phyloP scores from a whole-genome alignment of 2,329 filamentous ascomycete species.

The Incumbomyces lentus region DNA sequence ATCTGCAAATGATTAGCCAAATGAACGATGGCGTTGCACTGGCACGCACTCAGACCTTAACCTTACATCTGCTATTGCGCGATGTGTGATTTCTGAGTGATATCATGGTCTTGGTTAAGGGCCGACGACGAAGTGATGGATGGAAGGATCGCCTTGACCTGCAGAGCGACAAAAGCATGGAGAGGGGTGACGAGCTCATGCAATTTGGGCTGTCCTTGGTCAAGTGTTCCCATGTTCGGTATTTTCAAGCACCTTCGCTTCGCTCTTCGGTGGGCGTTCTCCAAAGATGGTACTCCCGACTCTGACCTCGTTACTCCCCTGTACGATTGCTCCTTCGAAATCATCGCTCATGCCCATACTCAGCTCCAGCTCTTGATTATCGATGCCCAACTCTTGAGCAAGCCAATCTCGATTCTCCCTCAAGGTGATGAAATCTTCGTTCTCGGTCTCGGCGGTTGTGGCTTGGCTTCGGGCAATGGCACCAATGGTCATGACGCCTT shows the following conservation, averaged over 20 bases:
- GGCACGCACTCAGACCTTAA: too few relatives aligned
- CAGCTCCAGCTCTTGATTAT: slow-evolving; percentile 57
- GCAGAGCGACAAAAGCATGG: too few relatives aligned
- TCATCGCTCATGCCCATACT: slow-evolving; percentile 99
- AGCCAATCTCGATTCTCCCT: slow-evolving; percentile 62
- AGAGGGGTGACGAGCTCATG: too few relatives aligned
- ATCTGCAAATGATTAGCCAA: too few relatives aligned
- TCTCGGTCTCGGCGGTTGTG: slow-evolving; percentile 65
- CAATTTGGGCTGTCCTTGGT: not conserved
- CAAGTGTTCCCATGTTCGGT: slow-evolving; percentile 7
- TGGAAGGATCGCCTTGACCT: too few relatives aligned
- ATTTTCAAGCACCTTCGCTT: slow-evolving; percentile 52
- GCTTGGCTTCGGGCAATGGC: slow-evolving; percentile 77
- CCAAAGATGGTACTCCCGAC: slow-evolving; percentile 95
- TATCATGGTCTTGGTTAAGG: too few relatives aligned
- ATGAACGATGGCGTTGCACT: too few relatives aligned
- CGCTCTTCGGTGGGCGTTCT: slow-evolving; percentile 63
- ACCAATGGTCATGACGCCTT: slow-evolving; percentile 94
- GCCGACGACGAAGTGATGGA: too few relatives aligned
- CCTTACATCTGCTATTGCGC: too few relatives aligned
- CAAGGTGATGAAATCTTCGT: slow-evolving; percentile 74
- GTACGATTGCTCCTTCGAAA: slow-evolving; percentile 73
- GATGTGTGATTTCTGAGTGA: too few relatives aligned
- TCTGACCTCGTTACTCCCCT: slow-evolving; percentile 82
- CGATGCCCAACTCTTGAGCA: slow-evolving; percentile 47